Percentiles rank a stretch among this genome's conserved stretches.
Evolutionary conservation across 2,329 filamentous ascomycete species (phyloP).

Genomic region (Fusarium temperatum): DNA sequence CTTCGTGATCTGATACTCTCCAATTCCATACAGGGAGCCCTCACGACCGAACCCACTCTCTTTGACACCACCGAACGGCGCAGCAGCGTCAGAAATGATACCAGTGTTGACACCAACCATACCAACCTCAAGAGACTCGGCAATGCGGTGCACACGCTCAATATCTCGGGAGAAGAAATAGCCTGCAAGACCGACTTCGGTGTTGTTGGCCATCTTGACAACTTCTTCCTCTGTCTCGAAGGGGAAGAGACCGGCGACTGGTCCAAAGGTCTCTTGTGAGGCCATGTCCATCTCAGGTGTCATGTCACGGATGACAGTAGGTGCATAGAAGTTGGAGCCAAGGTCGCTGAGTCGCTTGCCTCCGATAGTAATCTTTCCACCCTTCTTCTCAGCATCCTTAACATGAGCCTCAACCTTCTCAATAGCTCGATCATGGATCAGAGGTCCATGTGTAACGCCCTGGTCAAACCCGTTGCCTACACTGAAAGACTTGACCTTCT

Average conservation of each 20-base stretch:
- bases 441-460: constrained; percentile 78
- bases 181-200: constrained; percentile 88
- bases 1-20: constrained; percentile 80
- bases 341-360: constrained; percentile 78
- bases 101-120: constrained; percentile 90
- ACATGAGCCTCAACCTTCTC: constrained; percentile 84
- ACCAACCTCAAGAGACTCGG: constrained; percentile 79
- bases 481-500: constrained; percentile 77
- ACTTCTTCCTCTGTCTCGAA: constrained; percentile 93
- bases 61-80: constrained; percentile 82
- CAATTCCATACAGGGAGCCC: constrained; percentile 79
- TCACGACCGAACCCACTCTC: constrained; percentile 83
- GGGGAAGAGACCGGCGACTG: constrained; percentile 87
- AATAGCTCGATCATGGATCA: constrained; percentile 86
- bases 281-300: constrained; percentile 85
- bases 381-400: constrained; percentile 79
- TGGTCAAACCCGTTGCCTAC: constrained; percentile 79
- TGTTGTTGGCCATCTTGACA: constrained; percentile 79
- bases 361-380: constrained; percentile 77
- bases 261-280: constrained; percentile 93
- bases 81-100: constrained; percentile 65
- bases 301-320: constrained; percentile 89
- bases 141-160: constrained; percentile 67
- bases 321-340: constrained; percentile 87
- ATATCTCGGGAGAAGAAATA: constrained; percentile 86